Base-by-base conservation (phyloP, 495 filamentous ascomycete species). In the Penicillium simplicissimum region DNA sequence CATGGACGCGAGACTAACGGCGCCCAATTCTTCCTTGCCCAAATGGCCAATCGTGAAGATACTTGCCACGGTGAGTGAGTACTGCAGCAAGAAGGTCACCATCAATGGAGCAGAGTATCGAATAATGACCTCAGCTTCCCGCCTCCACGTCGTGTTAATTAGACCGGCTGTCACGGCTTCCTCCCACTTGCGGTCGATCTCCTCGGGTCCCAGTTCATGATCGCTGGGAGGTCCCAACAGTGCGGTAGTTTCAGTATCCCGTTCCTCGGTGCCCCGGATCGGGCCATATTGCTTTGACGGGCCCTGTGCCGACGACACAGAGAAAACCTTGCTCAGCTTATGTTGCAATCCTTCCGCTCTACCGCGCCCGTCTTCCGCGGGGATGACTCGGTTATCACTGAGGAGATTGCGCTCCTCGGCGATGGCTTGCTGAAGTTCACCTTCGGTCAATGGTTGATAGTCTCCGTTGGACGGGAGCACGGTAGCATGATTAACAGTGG, bases 141-240 rank as follows among this genome's bases (percentile, higher is more conserved):
- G 84, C 65, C 86, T 85, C 90, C 91, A 96, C 0, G 91, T 92
- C 3, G 92, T 96, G 52, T 89, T 85, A 61, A 96, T 90, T 59
- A 81, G 76, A 8, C 90, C 90, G 4, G 85, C 82, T 0, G 82
- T 79, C 11, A 93, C 90, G 2, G 91, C 90, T 38, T 89, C 87
- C 57, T 92, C 88, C 92, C 92, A 96, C 74, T 90, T 88, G 48
- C 81, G 74, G 58, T 81, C 77, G 40, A 81, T 77, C 43, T 79
- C 77, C 15, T 79, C 73, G 4, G 59, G 60, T 28, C 68, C 71
- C 68, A 74, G 57, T 62, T 67, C 58, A 77, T 73, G 35, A 59
- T 76, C 73, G 55, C 23, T 33, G 56, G 52, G 8, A 45, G 48
- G 15, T 35, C 69, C 74, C 19, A 90, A 72, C 15, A 90, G 67